phyloP scores from a whole-genome alignment of 257 asterid species.

The Catharanthus roseus region DNA sequence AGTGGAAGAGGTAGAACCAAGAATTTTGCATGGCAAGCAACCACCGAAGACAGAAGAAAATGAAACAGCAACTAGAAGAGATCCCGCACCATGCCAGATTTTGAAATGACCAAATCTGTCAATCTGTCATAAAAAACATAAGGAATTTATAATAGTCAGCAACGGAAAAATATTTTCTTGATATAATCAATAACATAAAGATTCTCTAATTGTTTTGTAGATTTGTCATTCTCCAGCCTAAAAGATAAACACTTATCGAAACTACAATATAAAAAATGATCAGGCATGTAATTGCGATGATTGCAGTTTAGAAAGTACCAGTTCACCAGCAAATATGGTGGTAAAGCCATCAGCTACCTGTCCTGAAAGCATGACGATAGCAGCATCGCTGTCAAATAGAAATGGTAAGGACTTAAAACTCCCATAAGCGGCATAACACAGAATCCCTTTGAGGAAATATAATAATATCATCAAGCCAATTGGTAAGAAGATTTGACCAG shows the following conservation, averaged over 20 bases:
- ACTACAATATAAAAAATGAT: not conserved
- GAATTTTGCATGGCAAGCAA: conserved; percentile 77
- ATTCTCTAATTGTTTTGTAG: too few relatives aligned
- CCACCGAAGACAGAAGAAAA: conserved; percentile 95
- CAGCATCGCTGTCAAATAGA: conserved; percentile 62
- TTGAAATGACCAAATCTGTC: conserved; percentile 85
- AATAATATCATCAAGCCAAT: not conserved
- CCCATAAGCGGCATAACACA: not conserved
- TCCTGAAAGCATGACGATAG: conserved; percentile 88
- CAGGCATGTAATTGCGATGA: not conserved
- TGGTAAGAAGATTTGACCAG: not conserved
- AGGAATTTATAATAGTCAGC: not conserved
- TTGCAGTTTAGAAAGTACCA: conserved; percentile 35
- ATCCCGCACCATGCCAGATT: conserved; percentile 82
- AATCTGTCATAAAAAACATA: conserved; percentile 43
- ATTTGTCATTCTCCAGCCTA: not conserved
- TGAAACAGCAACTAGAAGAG: conserved; percentile 73
- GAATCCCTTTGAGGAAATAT: not conserved
- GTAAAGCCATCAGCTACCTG: conserved; percentile 90
- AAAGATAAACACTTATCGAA: not conserved
- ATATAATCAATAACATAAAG: too few relatives aligned
- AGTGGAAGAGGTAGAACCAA: conserved; percentile 55
- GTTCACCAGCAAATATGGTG: conserved; percentile 80
- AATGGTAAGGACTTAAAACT: conserved; percentile 17
- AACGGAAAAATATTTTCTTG: not conserved